These are phyloP conservation scores for Pseudogymnoascus destructans DNA, from an alignment of 2,329 filamentous ascomycete species.

Conservation along the genomic window DNA sequence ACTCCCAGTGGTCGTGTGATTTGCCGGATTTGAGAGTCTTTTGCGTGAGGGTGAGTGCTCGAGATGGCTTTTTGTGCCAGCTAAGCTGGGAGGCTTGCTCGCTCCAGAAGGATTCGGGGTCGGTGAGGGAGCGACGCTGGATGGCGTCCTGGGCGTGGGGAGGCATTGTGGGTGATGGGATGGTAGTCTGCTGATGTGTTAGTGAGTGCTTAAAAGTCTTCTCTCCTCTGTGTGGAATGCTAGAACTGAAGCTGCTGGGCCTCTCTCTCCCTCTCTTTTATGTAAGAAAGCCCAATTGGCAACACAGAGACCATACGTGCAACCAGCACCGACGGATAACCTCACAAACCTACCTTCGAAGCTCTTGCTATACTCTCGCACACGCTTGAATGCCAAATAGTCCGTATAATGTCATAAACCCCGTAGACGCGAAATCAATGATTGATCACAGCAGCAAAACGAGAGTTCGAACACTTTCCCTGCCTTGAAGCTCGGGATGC, in stretches of 20 bases:
- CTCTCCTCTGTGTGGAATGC: background rate
- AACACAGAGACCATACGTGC: too few relatives aligned
- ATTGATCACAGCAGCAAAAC: too few relatives aligned
- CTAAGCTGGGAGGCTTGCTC: constrained; percentile 60
- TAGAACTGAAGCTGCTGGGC: background rate
- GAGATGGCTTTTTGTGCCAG: constrained; percentile 67
- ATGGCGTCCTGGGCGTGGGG: constrained; percentile 26
- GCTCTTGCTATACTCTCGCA: background rate
- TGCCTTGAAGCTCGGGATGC: background rate
- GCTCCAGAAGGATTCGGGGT: constrained; percentile 63
- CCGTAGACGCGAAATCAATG: too few relatives aligned
- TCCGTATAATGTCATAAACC: background rate
- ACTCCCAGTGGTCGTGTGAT: constrained; percentile 68
- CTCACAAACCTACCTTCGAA: background rate
- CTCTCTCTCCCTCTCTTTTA: background rate
- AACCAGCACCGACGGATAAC: background rate
- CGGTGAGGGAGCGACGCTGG: constrained; percentile 41
- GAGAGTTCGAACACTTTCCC: background rate
- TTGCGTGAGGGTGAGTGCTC: constrained; percentile 43
- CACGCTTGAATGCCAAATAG: background rate
- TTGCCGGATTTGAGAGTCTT: constrained; percentile 50
- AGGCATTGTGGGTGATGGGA: constrained; percentile 16
- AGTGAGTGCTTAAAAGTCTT: background rate
- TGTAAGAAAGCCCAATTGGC: too few relatives aligned
- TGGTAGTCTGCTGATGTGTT: background rate